These are phyloP conservation scores for Emericellopsis terricola DNA, from an alignment of 495 filamentous ascomycete genomes.

Conservation along the genomic window DNA sequence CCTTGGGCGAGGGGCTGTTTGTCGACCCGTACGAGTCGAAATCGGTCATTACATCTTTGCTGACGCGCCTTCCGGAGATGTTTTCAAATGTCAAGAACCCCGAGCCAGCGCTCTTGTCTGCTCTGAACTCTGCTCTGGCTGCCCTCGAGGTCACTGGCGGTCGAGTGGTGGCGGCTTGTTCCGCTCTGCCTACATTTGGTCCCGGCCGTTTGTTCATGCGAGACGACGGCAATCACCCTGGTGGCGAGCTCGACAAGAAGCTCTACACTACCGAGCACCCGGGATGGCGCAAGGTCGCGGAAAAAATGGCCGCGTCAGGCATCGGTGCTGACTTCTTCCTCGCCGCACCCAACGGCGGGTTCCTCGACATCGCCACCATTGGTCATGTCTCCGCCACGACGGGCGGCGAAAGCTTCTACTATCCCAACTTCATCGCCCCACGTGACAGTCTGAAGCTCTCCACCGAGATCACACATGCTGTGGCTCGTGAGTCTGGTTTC, in stretches of 20 bases:
- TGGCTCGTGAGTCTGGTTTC: constrained; percentile 87
- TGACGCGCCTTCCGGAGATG: constrained; percentile 60
- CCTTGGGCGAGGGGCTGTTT: constrained; percentile 79
- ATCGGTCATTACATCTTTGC: constrained; percentile 68
- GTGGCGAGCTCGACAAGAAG: constrained; percentile 81
- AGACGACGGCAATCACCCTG: constrained; percentile 74
- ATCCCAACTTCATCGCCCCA: constrained; percentile 82
- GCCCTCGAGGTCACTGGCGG: constrained; percentile 76
- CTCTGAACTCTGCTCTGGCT: constrained; percentile 61
- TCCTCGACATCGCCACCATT: constrained; percentile 88
- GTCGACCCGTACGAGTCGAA: constrained; percentile 91
- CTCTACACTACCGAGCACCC: constrained; percentile 80
- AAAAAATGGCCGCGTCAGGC: constrained; percentile 75
- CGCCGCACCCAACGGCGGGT: constrained; percentile 72
- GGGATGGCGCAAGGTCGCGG: constrained; percentile 63
- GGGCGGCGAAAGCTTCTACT: constrained; percentile 88
- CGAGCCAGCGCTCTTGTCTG: constrained; percentile 71
- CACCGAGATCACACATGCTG: constrained; percentile 68
- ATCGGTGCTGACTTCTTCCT: constrained; percentile 89
- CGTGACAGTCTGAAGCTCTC: constrained; percentile 72
- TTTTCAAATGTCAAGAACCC: constrained; percentile 78
- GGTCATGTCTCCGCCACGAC: constrained; percentile 59
- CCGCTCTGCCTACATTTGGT: constrained; percentile 74
- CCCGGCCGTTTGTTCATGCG: constrained; percentile 68
- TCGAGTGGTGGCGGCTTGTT: constrained; percentile 77